Evolutionary conservation across 345 rosid genomes (phyloP), one percentile per base, ranked within the genome.

Genomic region (Geranium brycei): DNA sequence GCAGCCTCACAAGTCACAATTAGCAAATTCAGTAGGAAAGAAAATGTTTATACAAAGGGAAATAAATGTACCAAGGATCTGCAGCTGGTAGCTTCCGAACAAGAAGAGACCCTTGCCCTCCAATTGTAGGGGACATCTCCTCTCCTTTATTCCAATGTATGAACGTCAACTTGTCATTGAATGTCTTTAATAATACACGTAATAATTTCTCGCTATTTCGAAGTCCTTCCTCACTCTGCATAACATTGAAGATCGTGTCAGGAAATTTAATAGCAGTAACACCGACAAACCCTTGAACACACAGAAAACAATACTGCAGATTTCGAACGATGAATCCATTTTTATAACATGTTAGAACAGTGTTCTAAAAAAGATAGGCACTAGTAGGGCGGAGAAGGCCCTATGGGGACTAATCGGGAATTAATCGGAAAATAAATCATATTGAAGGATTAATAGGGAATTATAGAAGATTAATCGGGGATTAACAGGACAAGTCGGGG

Each of bases 101-200:
- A 17, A 93, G 99, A 76, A 88, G 92, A 13, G 97, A 85, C 63
- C 87, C 85, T n/a, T 83, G 85, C 57, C 81, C 70, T 19, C 68
- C 78, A 64, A 78, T 67, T 63, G 85, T 76, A 23, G 95, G 88
- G 61, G 82, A 71, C 95, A 92, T 87, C 38, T 85, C 85, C 66
- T 57, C 75, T 69, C 87, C 97, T 79, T 82, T 86, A 67, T 68
- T 78, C 73, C 90, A 79, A 68, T 85, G 89, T 63, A 88, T 73
- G 72, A 67, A 93, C 16, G 96, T 90, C 78, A 93, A 68, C 71
- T 72, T 93, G 19, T 95, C 97, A 60, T 78, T 81, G 71, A 93
- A 80, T 13, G 90, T 56, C 78, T 83, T 87, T 86, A 75, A 83
- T 7, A 87, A 38, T 35, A 80, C 69, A 72, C 82, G 80, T 58